Base-by-base conservation (phyloP, 2,329 filamentous ascomycete species). In the Cryphonectria radicalis region DNA sequence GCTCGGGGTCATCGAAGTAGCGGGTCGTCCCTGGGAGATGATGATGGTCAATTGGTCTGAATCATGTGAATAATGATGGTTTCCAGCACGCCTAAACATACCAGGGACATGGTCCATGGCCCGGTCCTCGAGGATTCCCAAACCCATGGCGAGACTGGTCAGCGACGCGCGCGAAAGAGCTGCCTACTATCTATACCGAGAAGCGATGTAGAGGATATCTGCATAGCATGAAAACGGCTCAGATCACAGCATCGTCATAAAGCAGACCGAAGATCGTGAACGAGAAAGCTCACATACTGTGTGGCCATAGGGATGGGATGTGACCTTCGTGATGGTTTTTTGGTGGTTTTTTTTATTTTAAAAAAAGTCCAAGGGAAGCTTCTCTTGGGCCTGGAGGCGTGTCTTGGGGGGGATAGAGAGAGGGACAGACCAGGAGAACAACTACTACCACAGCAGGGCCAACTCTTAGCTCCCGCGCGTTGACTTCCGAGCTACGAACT, bases 21-120 rank as follows among this genome's bases (percentile, higher is more conserved):
- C 87, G 84, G 22, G 88, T 89, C 53, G 89, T 91, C 75, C 88
- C 88, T 89, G n/a, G 46, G 68, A 70, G 46, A 37, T 22, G 32
- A 32, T 13, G 25, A 37, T 25, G 42, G 28, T 65, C 37, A 66
- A 69, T 74, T 60, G 69, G 53, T 64, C 8, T 46, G n/a, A n/a
- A 35, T 50, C 53, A 57, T 57, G 4, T 25, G n/a, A n/a, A 13
- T n/a, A n/a, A n/a, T n/a, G n/a, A n/a, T 25, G 60, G 19, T 40
- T 19, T 37, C 8, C 5, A 37, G 22, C 60, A 10, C 60, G 35
- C 14, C 59, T 22, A 43, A 22, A 57, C 84, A 78, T 84, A 94
- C 93, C 93, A 72, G 93, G 93, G 73, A 95, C 93, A 80, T 93
- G 87, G 76, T 89, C 87, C 75, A 90, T 85, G 76, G 85, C 85